Percentiles rank a stretch among this genome's conserved stretches.
phyloP scores from a whole-genome alignment of 352 stramenopile genomes.

The Globisporangium camurandrum region DNA sequence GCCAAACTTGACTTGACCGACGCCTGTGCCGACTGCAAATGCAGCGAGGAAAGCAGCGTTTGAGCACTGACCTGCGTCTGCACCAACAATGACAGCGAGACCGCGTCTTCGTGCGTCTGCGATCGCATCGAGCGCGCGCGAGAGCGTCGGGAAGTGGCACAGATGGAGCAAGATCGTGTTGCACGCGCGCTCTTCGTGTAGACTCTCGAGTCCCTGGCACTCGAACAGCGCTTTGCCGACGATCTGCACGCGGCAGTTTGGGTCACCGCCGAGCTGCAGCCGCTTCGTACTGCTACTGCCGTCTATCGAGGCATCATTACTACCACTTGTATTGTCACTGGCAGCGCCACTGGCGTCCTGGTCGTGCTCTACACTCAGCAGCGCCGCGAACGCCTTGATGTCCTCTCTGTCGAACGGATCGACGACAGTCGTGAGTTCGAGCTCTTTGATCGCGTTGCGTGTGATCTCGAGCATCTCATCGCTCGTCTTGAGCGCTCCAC shows the following conservation, averaged over 20 bases:
- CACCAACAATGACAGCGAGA: conserved; percentile 42
- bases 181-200: conserved; percentile 47
- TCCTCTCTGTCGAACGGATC: conserved; percentile 57
- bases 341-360: neutral
- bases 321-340: neutral
- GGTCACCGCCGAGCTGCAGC: conserved; percentile 34
- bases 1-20: conserved; percentile 70
- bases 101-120: conserved; percentile 41
- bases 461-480: conserved; percentile 59
- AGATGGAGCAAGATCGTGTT: conserved; percentile 55
- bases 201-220: conserved; percentile 23
- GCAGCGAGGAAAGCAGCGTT: conserved; percentile 35
- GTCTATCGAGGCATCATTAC: neutral
- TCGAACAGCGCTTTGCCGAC: conserved; percentile 31
- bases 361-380: conserved; percentile 44
- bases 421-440: conserved; percentile 44
- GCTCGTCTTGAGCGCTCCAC: conserved; percentile 37
- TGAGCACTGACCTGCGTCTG: conserved; percentile 20
- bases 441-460: conserved; percentile 35
- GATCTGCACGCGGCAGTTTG: conserved; percentile 40
- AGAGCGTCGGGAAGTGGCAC: conserved; percentile 47
- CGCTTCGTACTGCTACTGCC: neutral
- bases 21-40: conserved; percentile 38
- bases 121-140: conserved; percentile 31
- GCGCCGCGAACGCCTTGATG: conserved; percentile 38